A percentile compares a stretch with the other conserved stretches of the same genome.
Conservation (phyloP, 75 land plant species). For the Sequoiadendron giganteum region DNA sequence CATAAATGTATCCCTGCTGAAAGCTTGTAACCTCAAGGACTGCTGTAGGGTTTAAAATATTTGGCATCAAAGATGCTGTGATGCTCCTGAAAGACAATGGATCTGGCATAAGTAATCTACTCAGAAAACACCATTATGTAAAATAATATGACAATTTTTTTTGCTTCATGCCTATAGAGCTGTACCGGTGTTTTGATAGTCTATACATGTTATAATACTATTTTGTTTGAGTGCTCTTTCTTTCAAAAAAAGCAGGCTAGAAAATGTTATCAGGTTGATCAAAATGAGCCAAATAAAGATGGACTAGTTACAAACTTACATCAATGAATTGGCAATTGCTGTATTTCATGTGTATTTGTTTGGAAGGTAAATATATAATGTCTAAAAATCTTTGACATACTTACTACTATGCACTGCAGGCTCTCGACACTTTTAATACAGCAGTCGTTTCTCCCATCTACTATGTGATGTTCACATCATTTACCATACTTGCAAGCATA, state of each 20-base stretch:
- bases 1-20: not conserved
- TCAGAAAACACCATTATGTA: not conserved
- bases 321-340: not conserved
- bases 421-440: conserved; percentile 81
- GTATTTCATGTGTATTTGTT: not conserved
- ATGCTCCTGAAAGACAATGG: not conserved
- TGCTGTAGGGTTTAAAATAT: not conserved
- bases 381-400: not conserved
- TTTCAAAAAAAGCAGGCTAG: not conserved
- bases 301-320: not conserved
- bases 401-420: conserved; percentile 38
- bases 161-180: not conserved
- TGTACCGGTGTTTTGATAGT: not conserved
- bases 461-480: conserved; percentile 78
- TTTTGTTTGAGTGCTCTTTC: not conserved
- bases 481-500: conserved; percentile 83
- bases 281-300: not conserved
- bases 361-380: not conserved
- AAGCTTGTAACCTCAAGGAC: not conserved
- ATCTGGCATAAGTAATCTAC: not conserved
- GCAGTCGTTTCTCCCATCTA: conserved; percentile 85
- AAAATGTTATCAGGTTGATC: not conserved
- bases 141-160: not conserved
- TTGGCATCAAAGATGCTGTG: not conserved
- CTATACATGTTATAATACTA: not conserved